A percentile compares a stretch with the other conserved stretches of the same genome.
Conservation (phyloP, 2,329 filamentous ascomycete genomes). For the Fusarium torulosum region DNA sequence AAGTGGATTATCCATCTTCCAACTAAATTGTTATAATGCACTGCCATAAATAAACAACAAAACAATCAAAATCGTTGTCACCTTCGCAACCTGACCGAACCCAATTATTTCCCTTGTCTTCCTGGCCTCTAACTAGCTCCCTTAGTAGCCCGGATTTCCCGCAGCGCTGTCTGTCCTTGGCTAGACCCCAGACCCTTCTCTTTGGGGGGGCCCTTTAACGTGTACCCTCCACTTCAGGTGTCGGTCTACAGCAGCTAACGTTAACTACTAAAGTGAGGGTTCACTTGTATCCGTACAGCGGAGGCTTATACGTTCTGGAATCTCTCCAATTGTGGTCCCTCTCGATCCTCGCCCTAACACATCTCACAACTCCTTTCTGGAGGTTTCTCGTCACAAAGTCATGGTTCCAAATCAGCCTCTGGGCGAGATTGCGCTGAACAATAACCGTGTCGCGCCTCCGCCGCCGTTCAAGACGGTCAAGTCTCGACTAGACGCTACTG, state of each 20-base stretch:
- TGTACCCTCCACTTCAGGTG: conserved; percentile 31
- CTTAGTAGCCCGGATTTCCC: conserved; percentile 40
- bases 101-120: conserved; percentile 32
- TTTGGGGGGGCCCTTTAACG: conserved; percentile 12
- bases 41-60: conserved; percentile 31
- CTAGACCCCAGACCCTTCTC: conserved; percentile 39
- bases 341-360: conserved; percentile 22
- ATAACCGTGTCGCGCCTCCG: conserved; percentile 38
- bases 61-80: conserved; percentile 33
- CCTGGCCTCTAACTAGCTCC: conserved; percentile 28
- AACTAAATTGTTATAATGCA: neutral
- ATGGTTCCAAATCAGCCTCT: conserved; percentile 43
- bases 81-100: conserved; percentile 14
- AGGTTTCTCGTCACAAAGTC: conserved; percentile 22
- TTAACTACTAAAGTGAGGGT: conserved; percentile 13
- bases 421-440: conserved; percentile 40
- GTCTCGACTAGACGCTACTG: conserved; percentile 26
- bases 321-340: conserved; percentile 32
- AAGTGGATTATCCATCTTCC: neutral
- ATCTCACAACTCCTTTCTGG: conserved; percentile 18
- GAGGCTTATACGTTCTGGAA: conserved; percentile 33
- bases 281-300: conserved; percentile 18
- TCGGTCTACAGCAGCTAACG: conserved; percentile 28
- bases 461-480: conserved; percentile 32
- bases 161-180: conserved; percentile 39